Evolutionary conservation across 2,329 filamentous ascomycete genomes (phyloP).

Genomic region (Fusarium protoensiforme): DNA sequence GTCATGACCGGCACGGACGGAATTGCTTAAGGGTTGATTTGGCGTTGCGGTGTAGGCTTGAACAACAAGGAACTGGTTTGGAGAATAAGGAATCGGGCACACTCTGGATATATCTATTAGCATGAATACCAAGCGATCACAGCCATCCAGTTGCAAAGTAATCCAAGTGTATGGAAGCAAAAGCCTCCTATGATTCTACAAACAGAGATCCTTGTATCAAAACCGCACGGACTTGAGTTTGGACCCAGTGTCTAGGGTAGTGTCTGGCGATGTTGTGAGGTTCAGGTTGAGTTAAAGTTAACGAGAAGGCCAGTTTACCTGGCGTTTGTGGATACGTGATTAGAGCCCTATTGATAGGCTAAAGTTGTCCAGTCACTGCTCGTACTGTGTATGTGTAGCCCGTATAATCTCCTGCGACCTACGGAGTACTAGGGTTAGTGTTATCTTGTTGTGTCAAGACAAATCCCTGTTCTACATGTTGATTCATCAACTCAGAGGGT

Average conservation of each 20-base stretch:
- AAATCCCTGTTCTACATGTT: not conserved
- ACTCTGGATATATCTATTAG: not conserved
- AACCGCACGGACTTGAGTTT: not conserved
- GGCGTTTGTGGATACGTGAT: not conserved
- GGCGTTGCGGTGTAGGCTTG: slow-evolving; percentile 3
- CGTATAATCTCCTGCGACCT: not conserved
- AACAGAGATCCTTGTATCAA: not conserved
- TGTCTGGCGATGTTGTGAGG: not conserved
- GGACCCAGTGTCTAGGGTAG: not conserved
- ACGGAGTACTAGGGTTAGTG: not conserved
- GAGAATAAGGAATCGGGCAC: not conserved
- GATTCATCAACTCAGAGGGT: not conserved
- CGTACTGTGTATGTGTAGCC: not conserved
- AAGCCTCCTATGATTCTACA: not conserved
- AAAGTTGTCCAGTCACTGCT: not conserved
- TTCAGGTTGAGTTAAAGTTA: not conserved
- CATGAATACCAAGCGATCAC: not conserved
- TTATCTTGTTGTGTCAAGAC: not conserved
- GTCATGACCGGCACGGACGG: not conserved
- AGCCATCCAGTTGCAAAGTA: not conserved
- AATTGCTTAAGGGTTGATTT: not conserved
- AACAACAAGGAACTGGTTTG: not conserved
- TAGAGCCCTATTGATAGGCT: not conserved
- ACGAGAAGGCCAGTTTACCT: not conserved
- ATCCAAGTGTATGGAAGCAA: not conserved